Base-by-base conservation (phyloP, 306 rosid genomes). In the Prunus armeniaca region DNA sequence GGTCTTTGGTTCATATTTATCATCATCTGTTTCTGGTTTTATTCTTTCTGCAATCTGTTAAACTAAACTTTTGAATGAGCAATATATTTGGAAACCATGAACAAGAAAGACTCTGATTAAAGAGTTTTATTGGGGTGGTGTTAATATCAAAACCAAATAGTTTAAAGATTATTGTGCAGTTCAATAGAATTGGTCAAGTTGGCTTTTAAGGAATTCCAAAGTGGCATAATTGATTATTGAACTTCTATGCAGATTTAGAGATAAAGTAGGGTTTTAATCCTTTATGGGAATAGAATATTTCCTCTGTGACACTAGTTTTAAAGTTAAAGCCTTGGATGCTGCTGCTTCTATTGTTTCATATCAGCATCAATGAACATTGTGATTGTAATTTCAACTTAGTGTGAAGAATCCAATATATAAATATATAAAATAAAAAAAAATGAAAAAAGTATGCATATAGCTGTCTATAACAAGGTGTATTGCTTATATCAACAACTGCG, bases 161-260 rank as follows among this genome's bases (percentile, higher is more conserved):
- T 66, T 55, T 52, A 12, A 67, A 45, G 64, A 34, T 24, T 12
- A 68, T 57, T 38, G 7, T 70, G 75, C 28, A 19, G 75, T 56
- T 74, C 55, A 49, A 67, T 12, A 66, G 75, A 32, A 19, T 10
- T 43, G 60, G 82, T 85, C 79, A 62, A 78, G 69, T 75, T 54
- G 62, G 74, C 69, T 75, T 61, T 72, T 14, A 54, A 47, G 76
- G 72, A 52, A 25, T 77, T 83, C 54, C 51, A 63, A 69, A 27
- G 41, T 47, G 60, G 66, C 50, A 68, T 19, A 43, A 73, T 65
- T 73, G 78, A 43, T 72, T 58, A 67, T 72, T 76, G 54, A 76
- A 65, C 63, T 71, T 57, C 46, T 12, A 24, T 30, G 72, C 65
- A 61, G 50, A 74, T 61, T 75, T 70, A 61, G 69, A 73, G 49